Evolutionary conservation across 768 basidiomycete genomes (phyloP).

Genomic region (Suillus weaverae): DNA sequence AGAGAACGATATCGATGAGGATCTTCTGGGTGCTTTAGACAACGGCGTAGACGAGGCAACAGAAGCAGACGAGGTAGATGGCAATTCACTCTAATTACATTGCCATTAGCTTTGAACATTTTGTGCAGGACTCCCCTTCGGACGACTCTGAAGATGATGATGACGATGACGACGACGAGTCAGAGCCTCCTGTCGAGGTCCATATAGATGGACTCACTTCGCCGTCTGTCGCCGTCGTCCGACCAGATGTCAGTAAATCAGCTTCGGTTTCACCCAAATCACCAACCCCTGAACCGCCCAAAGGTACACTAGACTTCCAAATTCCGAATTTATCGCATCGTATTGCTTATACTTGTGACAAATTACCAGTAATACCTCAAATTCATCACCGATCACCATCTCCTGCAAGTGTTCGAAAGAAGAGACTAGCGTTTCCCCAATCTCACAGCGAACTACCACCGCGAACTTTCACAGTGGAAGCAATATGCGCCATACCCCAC

Average conservation of each 20-base stretch:
- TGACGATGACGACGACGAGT: slow-evolving; percentile 55
- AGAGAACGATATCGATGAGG: slow-evolving; percentile 57
- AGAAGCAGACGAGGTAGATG: slow-evolving; percentile 70
- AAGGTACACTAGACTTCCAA: slow-evolving; percentile 27
- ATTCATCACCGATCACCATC: slow-evolving; percentile 47
- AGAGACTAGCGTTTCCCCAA: slow-evolving; percentile 37
- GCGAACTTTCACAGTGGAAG: slow-evolving; percentile 83
- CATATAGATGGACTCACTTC: slow-evolving; percentile 33
- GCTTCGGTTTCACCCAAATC: slow-evolving; percentile 21
- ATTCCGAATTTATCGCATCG: not conserved
- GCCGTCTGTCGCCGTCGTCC: slow-evolving; percentile 27
- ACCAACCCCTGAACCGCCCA: slow-evolving; percentile 32
- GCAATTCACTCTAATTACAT: not conserved
- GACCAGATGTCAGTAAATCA: slow-evolving; percentile 18
- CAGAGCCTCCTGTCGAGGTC: slow-evolving; percentile 38
- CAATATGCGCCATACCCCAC: slow-evolving; percentile 88
- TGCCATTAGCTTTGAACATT: slow-evolving; percentile 11
- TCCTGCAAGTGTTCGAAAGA: slow-evolving; percentile 55
- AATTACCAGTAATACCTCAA: slow-evolving; percentile 21
- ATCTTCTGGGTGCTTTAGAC: slow-evolving; percentile 59
- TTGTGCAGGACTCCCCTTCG: slow-evolving; percentile 51
- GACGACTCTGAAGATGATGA: slow-evolving; percentile 64
- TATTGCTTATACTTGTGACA: slow-evolving; percentile 21
- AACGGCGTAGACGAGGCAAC: slow-evolving; percentile 60
- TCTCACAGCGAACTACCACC: slow-evolving; percentile 34